Evolutionary conservation across 202 grass and related monocot genomes (phyloP).

Genomic region (Setaria italica): DNA sequence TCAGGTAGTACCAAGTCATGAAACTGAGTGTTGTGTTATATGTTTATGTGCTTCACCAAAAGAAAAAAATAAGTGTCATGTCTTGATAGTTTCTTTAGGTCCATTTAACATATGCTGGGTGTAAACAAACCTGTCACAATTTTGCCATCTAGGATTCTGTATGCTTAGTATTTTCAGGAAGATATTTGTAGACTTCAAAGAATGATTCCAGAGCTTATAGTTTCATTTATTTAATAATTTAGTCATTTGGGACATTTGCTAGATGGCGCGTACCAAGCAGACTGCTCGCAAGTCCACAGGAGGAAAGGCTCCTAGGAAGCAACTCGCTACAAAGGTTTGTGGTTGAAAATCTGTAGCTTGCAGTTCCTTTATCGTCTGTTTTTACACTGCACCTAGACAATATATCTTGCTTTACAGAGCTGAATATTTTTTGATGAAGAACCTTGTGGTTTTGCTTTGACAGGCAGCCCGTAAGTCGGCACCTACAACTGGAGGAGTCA

Average conservation of each 20-base stretch:
- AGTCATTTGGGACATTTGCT: background rate
- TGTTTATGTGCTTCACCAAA: background rate
- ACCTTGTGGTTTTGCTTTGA: background rate
- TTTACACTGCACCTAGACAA: background rate
- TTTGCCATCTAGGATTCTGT: background rate
- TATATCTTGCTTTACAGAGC: background rate
- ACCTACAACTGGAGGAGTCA: conserved; percentile 64
- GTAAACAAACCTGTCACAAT: background rate
- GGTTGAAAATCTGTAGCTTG: background rate
- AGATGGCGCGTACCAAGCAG: conserved; percentile 60
- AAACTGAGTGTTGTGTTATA: background rate
- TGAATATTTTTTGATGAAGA: background rate
- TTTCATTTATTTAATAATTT: background rate
- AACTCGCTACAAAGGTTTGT: conserved; percentile 54
- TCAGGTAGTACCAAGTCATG: background rate
- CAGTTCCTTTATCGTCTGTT: background rate
- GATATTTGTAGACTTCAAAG: background rate
- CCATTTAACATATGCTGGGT: background rate
- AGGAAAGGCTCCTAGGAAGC: conserved; percentile 64
- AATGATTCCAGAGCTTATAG: background rate
- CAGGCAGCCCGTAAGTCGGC: conserved; percentile 64
- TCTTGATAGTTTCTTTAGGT: background rate
- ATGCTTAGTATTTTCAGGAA: too few species aligned
- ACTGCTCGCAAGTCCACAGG: conserved; percentile 63
- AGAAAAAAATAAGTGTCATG: background rate